phyloP scores from a whole-genome alignment of 2,329 filamentous ascomycete genomes.

The Cercospora sp. region DNA sequence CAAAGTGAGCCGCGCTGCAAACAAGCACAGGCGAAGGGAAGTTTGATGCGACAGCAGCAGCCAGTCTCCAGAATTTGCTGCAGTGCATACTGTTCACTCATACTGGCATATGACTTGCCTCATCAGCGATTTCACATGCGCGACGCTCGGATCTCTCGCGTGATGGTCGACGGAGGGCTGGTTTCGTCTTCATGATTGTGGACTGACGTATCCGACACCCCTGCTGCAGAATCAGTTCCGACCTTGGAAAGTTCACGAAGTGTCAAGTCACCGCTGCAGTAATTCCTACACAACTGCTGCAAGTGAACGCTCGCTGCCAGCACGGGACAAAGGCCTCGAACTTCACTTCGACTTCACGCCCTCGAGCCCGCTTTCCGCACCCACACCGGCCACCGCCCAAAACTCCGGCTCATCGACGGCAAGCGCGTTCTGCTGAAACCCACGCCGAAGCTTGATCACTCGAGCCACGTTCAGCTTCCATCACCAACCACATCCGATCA shows the following conservation, averaged over 20 bases:
- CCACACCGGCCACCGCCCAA: neutral
- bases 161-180: neutral
- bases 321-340: neutral
- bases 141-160: neutral
- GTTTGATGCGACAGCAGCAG: neutral
- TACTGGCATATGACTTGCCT: neutral
- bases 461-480: neutral
- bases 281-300: neutral
- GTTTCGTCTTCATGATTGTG: neutral
- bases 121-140: neutral
- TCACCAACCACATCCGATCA: neutral
- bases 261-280: neutral
- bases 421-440: neutral
- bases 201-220: neutral
- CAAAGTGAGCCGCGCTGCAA: neutral
- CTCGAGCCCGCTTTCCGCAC: neutral
- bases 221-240: neutral
- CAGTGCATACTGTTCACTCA: neutral
- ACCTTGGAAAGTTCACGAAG: constrained; percentile 3
- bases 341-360: neutral
- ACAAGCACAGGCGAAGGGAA: neutral
- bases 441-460: neutral
- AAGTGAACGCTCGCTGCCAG: neutral
- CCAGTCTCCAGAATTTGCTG: neutral
- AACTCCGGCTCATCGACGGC: neutral